Conservation (phyloP, 208 protist genomes). For the Crithidia bombi region DNA sequence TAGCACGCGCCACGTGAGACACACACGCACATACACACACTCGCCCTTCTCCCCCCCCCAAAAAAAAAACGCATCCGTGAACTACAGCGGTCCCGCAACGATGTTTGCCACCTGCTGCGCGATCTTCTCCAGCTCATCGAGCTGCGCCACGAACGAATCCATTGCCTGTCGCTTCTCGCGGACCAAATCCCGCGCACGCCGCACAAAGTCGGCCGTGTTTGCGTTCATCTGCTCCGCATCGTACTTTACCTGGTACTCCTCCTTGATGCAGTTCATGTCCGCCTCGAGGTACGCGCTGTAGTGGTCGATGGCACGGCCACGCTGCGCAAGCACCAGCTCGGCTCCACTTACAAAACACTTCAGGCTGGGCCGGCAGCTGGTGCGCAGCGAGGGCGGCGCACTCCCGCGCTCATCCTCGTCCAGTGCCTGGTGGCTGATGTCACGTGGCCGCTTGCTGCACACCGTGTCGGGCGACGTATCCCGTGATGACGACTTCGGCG, state of each 20-base stretch:
- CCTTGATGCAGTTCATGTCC: slow-evolving; percentile 64
- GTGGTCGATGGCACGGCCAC: slow-evolving; percentile 36
- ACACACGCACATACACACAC: too few species aligned
- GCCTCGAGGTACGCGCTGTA: slow-evolving; percentile 52
- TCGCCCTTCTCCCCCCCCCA: too few species aligned
- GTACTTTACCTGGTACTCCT: slow-evolving; percentile 68
- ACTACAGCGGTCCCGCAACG: slow-evolving; percentile 15
- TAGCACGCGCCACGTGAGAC: too few species aligned
- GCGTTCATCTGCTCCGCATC: slow-evolving; percentile 49
- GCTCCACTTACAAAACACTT: slow-evolving; percentile 27
- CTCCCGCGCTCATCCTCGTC: slow-evolving; percentile 10
- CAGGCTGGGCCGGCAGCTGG: slow-evolving; percentile 22
- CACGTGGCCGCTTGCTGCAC: slow-evolving; percentile 29
- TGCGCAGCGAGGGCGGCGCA: not conserved
- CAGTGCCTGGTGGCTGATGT: not conserved
- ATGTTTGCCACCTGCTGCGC: slow-evolving; percentile 31
- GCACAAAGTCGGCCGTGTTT: slow-evolving; percentile 42
- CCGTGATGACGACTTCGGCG: slow-evolving; percentile 17
- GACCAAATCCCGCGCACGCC: slow-evolving; percentile 32
- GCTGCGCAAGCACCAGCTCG: slow-evolving; percentile 37
- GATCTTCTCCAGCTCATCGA: slow-evolving; percentile 42
- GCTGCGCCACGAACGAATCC: slow-evolving; percentile 39
- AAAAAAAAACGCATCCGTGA: too few species aligned
- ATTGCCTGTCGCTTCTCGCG: slow-evolving; percentile 39
- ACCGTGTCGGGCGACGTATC: slow-evolving; percentile 33